A percentile compares a stretch with the other conserved stretches of the same genome.
phyloP scores from a whole-genome alignment of 2,329 filamentous ascomycete species.

The Cladophialophora yegresii region DNA sequence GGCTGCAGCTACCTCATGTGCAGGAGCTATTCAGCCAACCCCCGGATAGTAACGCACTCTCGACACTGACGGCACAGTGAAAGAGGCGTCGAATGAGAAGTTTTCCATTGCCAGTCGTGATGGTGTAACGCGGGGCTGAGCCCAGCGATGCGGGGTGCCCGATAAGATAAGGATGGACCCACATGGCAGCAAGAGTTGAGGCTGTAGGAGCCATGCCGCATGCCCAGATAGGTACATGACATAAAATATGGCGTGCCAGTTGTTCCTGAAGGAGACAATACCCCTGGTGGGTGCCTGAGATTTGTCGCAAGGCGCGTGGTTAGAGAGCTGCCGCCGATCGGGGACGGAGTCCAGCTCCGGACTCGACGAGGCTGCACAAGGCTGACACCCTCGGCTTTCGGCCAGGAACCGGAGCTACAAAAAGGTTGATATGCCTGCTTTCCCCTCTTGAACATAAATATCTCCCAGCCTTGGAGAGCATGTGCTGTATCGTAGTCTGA shows the following conservation, averaged over 20 bases:
- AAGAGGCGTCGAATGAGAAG: neutral
- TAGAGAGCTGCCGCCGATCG: too few relatives aligned
- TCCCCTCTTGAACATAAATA: neutral
- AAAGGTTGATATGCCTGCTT: neutral
- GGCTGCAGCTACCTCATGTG: slow-evolving; percentile 3
- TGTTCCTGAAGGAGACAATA: neutral
- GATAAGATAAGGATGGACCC: slow-evolving; percentile 7
- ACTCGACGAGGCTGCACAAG: neutral
- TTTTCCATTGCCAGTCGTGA: neutral
- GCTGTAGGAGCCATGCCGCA: too few relatives aligned
- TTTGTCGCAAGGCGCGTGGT: neutral
- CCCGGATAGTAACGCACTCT: neutral
- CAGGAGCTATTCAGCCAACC: neutral
- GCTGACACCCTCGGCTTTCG: neutral
- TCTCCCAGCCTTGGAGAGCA: neutral
- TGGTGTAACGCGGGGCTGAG: neutral
- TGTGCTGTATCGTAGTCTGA: neutral
- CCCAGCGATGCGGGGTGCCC: neutral
- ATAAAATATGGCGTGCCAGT: neutral
- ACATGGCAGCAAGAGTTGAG: too few relatives aligned
- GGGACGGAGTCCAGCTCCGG: neutral
- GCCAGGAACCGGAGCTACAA: neutral
- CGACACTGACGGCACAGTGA: neutral
- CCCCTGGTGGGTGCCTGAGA: too few relatives aligned
- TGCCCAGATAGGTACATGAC: too few relatives aligned